Conservation (phyloP, 805 yeast species). For the Isabelozyma rhagii region DNA sequence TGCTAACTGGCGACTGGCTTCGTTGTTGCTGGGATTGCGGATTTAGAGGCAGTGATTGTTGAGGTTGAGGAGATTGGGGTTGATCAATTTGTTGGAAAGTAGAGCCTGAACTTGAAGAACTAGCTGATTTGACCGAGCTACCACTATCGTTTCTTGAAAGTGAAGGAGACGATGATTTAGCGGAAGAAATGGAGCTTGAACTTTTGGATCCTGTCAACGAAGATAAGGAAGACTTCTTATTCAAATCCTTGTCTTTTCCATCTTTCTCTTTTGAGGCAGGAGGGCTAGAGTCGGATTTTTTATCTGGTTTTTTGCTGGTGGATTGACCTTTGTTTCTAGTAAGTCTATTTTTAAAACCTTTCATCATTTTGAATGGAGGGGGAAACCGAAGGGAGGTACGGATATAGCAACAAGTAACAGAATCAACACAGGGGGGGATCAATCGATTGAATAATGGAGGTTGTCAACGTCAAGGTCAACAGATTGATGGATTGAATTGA, state of each 20-base stretch:
- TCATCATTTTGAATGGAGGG: constrained; percentile 33
- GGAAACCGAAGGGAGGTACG: neutral
- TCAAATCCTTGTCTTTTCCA: neutral
- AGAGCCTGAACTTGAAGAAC: constrained; percentile 4
- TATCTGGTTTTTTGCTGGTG: constrained; percentile 31
- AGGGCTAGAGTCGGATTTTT: constrained; percentile 31
- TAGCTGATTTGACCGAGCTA: constrained; percentile 20
- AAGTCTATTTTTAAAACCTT: constrained; percentile 46
- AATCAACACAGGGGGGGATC: neutral
- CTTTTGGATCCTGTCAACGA: constrained; percentile 10
- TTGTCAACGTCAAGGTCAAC: too few species aligned
- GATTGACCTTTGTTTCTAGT: constrained; percentile 38
- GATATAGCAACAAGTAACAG: neutral
- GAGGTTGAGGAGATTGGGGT: constrained; percentile 1
- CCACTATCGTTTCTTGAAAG: constrained; percentile 30
- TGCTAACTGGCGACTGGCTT: constrained; percentile 5
- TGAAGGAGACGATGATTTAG: constrained; percentile 29
- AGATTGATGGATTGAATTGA: neutral
- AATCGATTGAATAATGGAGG: neutral
- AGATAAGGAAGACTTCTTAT: constrained; percentile 4
- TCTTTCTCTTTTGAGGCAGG: neutral
- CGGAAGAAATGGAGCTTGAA: constrained; percentile 15
- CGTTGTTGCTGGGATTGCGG: neutral
- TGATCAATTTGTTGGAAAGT: constrained; percentile 1
- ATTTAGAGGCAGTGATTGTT: neutral